These are phyloP conservation scores for Aureobasidium namibiae DNA, from an alignment of 2,329 filamentous ascomycete genomes.

Conservation along the genomic window DNA sequence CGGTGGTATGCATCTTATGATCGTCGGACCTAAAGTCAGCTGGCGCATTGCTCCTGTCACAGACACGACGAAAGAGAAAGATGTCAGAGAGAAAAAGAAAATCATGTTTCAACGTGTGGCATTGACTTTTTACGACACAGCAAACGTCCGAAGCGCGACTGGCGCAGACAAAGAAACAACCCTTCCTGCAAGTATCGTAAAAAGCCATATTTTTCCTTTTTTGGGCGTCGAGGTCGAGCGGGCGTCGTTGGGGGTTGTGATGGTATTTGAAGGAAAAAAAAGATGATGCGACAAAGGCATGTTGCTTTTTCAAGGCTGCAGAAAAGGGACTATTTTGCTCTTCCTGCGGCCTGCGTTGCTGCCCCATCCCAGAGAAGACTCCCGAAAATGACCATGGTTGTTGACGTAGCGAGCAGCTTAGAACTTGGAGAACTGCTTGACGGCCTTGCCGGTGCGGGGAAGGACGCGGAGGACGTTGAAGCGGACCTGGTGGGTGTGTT, in stretches of 20 bases:
- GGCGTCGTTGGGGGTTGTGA: conserved; percentile 1
- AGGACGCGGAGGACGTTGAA: conserved; percentile 99
- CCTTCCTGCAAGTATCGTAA: conserved; percentile 8
- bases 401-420: conserved; percentile 43
- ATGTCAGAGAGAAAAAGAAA: not conserved
- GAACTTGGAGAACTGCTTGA: conserved; percentile 99
- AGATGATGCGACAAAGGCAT: conserved; percentile 11
- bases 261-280: conserved; percentile 3
- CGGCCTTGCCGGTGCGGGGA: conserved; percentile 90
- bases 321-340: conserved; percentile 8
- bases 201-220: conserved; percentile 8
- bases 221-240: not conserved
- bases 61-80: not conserved
- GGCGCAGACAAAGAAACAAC: not conserved
- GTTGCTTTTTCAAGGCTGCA: conserved; percentile 9
- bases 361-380: conserved; percentile 15
- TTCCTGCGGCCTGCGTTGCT: not conserved
- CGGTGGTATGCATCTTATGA: not conserved
- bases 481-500: conserved; percentile 58
- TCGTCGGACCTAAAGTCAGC: not conserved
- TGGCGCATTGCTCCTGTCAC: not conserved
- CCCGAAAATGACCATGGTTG: conserved; percentile 14
- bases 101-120: conserved; percentile 11
- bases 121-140: conserved; percentile 10
- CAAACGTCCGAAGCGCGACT: not conserved